Percentiles rank a stretch among this genome's conserved stretches.
Evolutionary conservation across 2,329 filamentous ascomycete species (phyloP).

Genomic region (Phialemonium atrogriseum): DNA sequence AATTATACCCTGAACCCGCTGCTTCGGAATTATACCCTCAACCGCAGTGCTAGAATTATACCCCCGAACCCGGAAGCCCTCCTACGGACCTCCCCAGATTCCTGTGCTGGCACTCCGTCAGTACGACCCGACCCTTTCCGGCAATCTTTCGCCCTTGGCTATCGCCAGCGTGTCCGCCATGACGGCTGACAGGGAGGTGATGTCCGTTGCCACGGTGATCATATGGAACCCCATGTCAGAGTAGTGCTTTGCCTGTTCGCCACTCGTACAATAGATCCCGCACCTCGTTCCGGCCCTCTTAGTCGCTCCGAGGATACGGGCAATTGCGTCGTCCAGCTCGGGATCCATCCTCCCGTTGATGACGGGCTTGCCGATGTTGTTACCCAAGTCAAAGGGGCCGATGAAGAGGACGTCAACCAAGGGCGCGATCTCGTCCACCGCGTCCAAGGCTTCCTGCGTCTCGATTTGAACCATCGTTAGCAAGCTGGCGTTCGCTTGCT

Average conservation of each 20-base stretch:
- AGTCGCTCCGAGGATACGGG: slow-evolving; percentile 47
- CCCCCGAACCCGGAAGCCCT: too few relatives aligned
- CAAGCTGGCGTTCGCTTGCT: slow-evolving; percentile 47
- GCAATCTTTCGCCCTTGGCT: slow-evolving; percentile 32
- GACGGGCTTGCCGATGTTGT: slow-evolving; percentile 55
- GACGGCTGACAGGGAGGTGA: slow-evolving; percentile 38
- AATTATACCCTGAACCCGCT: too few relatives aligned
- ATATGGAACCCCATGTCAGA: slow-evolving; percentile 53
- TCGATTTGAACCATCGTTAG: slow-evolving; percentile 63
- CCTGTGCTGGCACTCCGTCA: too few relatives aligned
- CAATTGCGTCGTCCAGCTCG: slow-evolving; percentile 51
- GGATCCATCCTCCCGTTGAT: slow-evolving; percentile 50
- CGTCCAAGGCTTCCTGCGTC: slow-evolving; percentile 52
- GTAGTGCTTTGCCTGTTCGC: slow-evolving; percentile 46
- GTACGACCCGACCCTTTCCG: slow-evolving; percentile 31
- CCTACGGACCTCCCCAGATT: too few relatives aligned
- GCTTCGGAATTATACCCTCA: too few relatives aligned
- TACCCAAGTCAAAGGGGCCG: slow-evolving; percentile 58
- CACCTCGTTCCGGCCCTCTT: slow-evolving; percentile 57
- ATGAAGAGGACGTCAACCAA: slow-evolving; percentile 58
- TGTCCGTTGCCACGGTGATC: slow-evolving; percentile 50
- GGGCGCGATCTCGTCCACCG: slow-evolving; percentile 54
- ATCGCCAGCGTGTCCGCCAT: slow-evolving; percentile 37
- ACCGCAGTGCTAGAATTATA: too few relatives aligned
- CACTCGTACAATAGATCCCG: slow-evolving; percentile 49